Percentiles rank a stretch among this genome's conserved stretches.
Evolutionary conservation across 2,329 filamentous ascomycete species (phyloP).

Genomic region (Aspergillus sclerotialis): DNA sequence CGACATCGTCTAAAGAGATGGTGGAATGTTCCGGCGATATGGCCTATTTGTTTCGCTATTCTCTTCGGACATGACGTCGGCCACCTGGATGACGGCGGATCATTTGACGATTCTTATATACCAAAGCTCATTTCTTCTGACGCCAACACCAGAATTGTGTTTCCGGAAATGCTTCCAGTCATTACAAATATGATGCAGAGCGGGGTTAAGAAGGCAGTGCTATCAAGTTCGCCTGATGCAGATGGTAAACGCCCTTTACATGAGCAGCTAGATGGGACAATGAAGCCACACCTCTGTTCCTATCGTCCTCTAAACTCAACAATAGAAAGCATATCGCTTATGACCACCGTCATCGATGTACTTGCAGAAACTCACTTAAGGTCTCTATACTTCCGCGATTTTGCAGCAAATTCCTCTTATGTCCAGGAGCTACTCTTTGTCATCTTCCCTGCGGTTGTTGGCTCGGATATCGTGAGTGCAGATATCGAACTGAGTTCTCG

Average conservation of each 20-base stretch:
- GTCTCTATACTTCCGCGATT: constrained; percentile 74
- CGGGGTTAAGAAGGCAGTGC: constrained; percentile 60
- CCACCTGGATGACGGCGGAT: constrained; percentile 62
- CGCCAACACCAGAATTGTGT: constrained; percentile 58
- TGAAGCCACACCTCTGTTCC: constrained; percentile 9
- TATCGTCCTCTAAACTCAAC: constrained; percentile 21
- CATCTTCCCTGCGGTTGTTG: constrained; percentile 82
- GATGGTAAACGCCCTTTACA: constrained; percentile 3
- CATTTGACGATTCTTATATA: constrained; percentile 68
- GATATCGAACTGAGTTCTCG: constrained; percentile 82
- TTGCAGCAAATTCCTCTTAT: constrained; percentile 72
- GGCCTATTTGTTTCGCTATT: constrained; percentile 83
- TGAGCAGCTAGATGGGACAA: constrained; percentile 5
- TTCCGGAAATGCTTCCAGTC: constrained; percentile 71
- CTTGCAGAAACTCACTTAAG: constrained; percentile 70
- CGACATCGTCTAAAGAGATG: constrained; percentile 73
- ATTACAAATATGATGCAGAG: constrained; percentile 83
- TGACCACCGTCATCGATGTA: constrained; percentile 73
- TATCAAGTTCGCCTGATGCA: constrained; percentile 56
- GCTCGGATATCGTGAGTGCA: constrained; percentile 72
- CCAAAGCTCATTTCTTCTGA: constrained; percentile 60
- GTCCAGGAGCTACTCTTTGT: constrained; percentile 70
- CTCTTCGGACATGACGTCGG: constrained; percentile 79
- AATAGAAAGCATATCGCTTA: constrained; percentile 54
- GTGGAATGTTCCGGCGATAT: constrained; percentile 80